Conservation (phyloP, 2,329 filamentous ascomycete species). For the Calonectria montana region DNA sequence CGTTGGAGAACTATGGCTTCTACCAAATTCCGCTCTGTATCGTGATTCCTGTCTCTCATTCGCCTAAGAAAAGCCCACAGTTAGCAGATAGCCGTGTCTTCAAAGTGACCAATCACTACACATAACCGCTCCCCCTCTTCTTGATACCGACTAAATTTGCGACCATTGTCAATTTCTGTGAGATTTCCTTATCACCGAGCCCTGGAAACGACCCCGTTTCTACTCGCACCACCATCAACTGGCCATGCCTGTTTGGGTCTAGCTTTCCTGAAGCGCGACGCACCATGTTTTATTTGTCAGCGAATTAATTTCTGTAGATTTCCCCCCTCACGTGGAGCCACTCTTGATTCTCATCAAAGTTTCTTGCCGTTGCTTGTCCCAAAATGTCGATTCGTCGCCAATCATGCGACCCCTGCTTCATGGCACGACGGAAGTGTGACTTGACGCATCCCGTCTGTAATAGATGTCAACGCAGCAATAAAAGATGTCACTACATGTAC, state of each 20-base stretch:
- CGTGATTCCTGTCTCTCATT: no score
- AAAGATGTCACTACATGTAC: slow-evolving; percentile 21
- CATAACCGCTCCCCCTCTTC: no score
- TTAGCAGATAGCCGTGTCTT: no score
- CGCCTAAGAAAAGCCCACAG: no score
- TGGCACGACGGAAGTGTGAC: slow-evolving; percentile 20
- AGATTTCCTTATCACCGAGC: not conserved
- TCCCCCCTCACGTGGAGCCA: not conserved
- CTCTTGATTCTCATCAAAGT: not conserved
- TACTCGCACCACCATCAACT: not conserved
- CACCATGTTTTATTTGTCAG: not conserved
- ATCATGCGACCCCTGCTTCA: slow-evolving; percentile 25
- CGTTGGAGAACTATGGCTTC: no score
- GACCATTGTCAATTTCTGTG: not conserved
- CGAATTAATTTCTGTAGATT: not conserved
- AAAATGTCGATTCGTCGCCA: slow-evolving; percentile 26
- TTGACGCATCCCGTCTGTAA: slow-evolving; percentile 16
- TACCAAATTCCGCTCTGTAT: no score
- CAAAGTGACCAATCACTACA: no score
- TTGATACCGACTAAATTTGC: not conserved
- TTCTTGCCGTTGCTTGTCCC: not conserved
- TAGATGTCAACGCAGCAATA: slow-evolving; percentile 15
- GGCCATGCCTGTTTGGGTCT: not conserved
- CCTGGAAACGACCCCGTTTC: not conserved
- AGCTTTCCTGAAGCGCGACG: not conserved